Evolutionary conservation across 352 stramenopile species (phyloP).

Genomic region (Pythium utonaiense): DNA sequence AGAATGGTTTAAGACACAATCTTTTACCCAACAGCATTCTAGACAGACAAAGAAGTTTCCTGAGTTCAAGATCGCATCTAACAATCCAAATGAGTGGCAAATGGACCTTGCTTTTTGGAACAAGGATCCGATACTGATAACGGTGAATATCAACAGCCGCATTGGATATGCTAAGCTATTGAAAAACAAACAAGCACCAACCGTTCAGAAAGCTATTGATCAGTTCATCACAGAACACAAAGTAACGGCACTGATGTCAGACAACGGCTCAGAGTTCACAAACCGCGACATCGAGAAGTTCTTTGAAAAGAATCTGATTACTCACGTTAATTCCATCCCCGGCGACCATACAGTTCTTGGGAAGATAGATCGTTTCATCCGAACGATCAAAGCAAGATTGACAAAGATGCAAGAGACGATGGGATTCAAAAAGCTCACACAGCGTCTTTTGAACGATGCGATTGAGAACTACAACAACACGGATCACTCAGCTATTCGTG

Average conservation of each 20-base stretch:
- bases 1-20: too few species aligned
- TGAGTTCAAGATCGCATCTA: slow-evolving; percentile 21
- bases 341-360: too few species aligned
- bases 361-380: too few species aligned
- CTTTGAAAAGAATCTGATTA: too few species aligned
- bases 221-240: slow-evolving; percentile 25
- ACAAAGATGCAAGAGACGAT: too few species aligned
- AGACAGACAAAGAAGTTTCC: too few species aligned
- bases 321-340: too few species aligned
- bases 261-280: too few species aligned
- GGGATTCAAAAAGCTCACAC: slow-evolving; percentile 21
- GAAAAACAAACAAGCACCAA: slow-evolving; percentile 29
- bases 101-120: slow-evolving; percentile 27
- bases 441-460: slow-evolving; percentile 25
- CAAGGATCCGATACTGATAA: slow-evolving; percentile 23
- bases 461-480: slow-evolving; percentile 40
- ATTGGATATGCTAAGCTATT: slow-evolving; percentile 38
- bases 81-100: slow-evolving; percentile 29
- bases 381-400: slow-evolving; percentile 34
- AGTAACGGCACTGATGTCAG: too few species aligned
- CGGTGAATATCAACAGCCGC: slow-evolving; percentile 38
- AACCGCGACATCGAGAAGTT: too few species aligned
- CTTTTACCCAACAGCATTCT: too few species aligned
- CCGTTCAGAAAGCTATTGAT: slow-evolving; percentile 26
- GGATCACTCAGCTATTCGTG: slow-evolving; percentile 22